phyloP scores from a whole-genome alignment of 2,329 filamentous ascomycete genomes.

The Ceratocystis cubensis region DNA sequence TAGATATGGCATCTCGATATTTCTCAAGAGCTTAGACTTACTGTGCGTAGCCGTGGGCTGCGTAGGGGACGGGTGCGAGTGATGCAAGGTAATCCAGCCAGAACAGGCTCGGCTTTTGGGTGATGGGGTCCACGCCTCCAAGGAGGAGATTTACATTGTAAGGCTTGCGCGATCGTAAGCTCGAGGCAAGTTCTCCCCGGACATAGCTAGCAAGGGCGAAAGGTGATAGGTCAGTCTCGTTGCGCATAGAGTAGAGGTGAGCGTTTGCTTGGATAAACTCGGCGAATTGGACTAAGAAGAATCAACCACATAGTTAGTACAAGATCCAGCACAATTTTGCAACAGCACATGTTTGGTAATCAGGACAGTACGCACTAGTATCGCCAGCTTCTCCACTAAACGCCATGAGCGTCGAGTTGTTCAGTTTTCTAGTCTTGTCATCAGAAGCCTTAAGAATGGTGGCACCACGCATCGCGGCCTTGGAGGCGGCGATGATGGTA shows the following conservation, averaged over 20 bases:
- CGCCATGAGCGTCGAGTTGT: slow-evolving; percentile 88
- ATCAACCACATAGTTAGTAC: slow-evolving; percentile 18
- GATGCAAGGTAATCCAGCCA: slow-evolving; percentile 97
- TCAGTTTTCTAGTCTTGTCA: slow-evolving; percentile 89
- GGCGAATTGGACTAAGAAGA: slow-evolving; percentile 75
- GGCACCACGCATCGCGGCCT: slow-evolving; percentile 94
- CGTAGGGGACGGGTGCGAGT: slow-evolving; percentile 78
- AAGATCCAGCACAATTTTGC: not conserved
- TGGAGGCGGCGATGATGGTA: slow-evolving; percentile 91
- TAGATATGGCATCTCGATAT: too few relatives aligned
- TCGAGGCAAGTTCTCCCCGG: slow-evolving; percentile 80
- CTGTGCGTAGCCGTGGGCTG: slow-evolving; percentile 96
- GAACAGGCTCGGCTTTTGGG: slow-evolving; percentile 80
- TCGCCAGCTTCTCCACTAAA: slow-evolving; percentile 95
- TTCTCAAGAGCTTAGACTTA: slow-evolving; percentile 33
- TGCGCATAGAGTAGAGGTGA: slow-evolving; percentile 97
- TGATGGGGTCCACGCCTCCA: slow-evolving; percentile 85
- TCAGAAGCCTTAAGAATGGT: slow-evolving; percentile 90
- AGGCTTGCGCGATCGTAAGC: slow-evolving; percentile 79
- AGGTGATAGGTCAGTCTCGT: slow-evolving; percentile 82
- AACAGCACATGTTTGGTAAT: not conserved
- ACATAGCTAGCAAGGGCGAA: slow-evolving; percentile 86
- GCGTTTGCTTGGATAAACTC: slow-evolving; percentile 99
- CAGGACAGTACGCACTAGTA: slow-evolving; percentile 50
- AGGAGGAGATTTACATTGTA: slow-evolving; percentile 96